Base-by-base conservation (phyloP, 225 moss, liverwort and hornwort genomes). In the Straminergon stramineum region DNA sequence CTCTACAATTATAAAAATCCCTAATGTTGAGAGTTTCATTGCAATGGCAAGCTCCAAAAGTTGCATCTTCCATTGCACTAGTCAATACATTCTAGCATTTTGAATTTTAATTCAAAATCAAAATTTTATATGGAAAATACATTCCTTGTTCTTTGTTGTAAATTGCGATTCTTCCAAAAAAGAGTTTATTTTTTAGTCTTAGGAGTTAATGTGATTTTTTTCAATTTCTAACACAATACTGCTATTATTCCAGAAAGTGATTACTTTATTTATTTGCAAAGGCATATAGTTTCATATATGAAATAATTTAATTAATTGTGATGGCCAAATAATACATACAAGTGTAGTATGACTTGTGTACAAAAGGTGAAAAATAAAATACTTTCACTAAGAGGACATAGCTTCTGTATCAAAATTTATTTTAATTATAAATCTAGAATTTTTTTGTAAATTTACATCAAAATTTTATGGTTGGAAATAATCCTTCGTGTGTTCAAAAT, bases 341-440 rank as follows among this genome's bases (percentile, higher is more conserved):
- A 17, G 3, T 5, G 4, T 14, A 39, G 20, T 35, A 35, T 34
- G 7, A 23, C 23, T 69, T 22, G 14, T n/a, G n/a, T n/a, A n/a
- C 28, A 74, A 28, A 74, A 10, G 13, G 5, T 27, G 27, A 1
- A 39, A 70, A 15, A 71, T 26, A 26, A 15, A 26, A 70, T 24
- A 39, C 4, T 39, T 1, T 23, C 14, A 39, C 4, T 24, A 70
- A 23, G 3, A 26, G 1, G 1, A 4, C 13, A 17, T 28, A 74
- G 3, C 3, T 28, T 74, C 17, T 28, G 17, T 9, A 0, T 10
- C 2, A 5, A 3, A 45, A 26, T 1, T 27, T 73, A 1, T 26
- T 43, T 27, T 2, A 45, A 28, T 73, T 27, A 17, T 27, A 15
- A 43, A 43, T 16, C 1, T 4, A 13, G 6, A 43, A 5, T 15